Evolutionary conservation across 2,329 filamentous ascomycete genomes (phyloP), one percentile per base, ranked within the genome.

Genomic region (Cladosporium phlei): DNA sequence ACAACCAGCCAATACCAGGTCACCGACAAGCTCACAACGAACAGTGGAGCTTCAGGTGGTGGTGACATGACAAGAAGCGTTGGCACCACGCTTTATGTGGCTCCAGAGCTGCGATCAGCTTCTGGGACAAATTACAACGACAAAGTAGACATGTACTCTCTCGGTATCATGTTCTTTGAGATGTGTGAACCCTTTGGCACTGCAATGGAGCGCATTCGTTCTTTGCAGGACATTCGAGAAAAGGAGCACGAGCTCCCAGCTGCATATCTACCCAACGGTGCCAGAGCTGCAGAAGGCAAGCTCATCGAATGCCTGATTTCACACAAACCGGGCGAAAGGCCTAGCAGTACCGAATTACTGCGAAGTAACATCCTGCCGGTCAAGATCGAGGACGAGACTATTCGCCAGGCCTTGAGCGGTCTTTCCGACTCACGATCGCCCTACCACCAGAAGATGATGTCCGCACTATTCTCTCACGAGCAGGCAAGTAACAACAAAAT

Each of bases 141-240:
- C 48, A 97, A 96, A 66, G 90, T 97, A 1, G 93, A 98, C 77
- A 97, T 98, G 91, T 98, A 93, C 63, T 96, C 91, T 0, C 75
- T 98, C 32, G 93, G 93, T 0, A 86, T 98, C 53, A 97, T 98
- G 48, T 95, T 98, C 69, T 97, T 96, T 56, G 93, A 98, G 67
- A 98, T 98, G 93, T 94, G 86, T 60, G 74, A 79, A 54, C 69
- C 76, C 3, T 66, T 84, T 34, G 70, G 70, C 14, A 84, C 81
- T 1, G 73, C 70, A 2, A 83, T 83, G 77, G 82, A 85, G 59
- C 72, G 81, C 30, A 76, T 78, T 51, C 69, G 75, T 30, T 74
- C 90, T 3, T 73, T 96, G 21, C 77, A 84, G 43, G 72, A 77
- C 46, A 74, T 96, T 32, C 79, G 88, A 35, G 76, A 82, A 55